Base-by-base conservation (phyloP, 805 yeast genomes). In the Candida odintsovae region DNA sequence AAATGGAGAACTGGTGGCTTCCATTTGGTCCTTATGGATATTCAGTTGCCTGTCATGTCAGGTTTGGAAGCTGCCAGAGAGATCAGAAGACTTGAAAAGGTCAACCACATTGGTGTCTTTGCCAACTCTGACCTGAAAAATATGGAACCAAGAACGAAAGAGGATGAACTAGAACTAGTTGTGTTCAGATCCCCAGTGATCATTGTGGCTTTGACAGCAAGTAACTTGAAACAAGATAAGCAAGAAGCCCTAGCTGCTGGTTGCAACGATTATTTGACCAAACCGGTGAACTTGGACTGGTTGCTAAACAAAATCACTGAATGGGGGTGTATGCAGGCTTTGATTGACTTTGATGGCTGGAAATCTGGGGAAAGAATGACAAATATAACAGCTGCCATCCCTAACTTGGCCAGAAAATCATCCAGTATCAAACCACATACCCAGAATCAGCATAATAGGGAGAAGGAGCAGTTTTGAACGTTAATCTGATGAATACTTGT, bases 301-400 rank as follows among this genome's bases (percentile, higher is more conserved):
- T 71, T 94, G 41, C 87, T 90, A 58, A 88, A 87, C 60, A 94
- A 94, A 66, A 86, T 94, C 44, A 85, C 90, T 0, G 97, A 92
- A 65, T 94, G 98, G 98, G 98, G 99, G 0, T 92, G 98, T 65
- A 92, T 92, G 98, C 99, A 92, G 67, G 97, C 97, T 1, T 69
- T 92, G 42, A 90, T 92, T 63, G 95, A 92, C 66, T 92, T 86
- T 64, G 97, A 94, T 62, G 92, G 95, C 35, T 94, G 97, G 95
- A 80, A 77, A 54, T 70, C 71, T 35, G 72, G 72, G 10, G 70
- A 68, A 46, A 65, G 70, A 57, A 66, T 67, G 70, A 66, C 73
- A 0, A 69, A 67, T 40, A 66, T 59, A 9, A 38, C 51, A 10
- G 63, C 64, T 36, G 64, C 64, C 0, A 42, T 59, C n/a, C 64